Evolutionary conservation across 2,329 filamentous ascomycete species (phyloP), one percentile per base, ranked within the genome.

Genomic region (Aspergillus awamori): DNA sequence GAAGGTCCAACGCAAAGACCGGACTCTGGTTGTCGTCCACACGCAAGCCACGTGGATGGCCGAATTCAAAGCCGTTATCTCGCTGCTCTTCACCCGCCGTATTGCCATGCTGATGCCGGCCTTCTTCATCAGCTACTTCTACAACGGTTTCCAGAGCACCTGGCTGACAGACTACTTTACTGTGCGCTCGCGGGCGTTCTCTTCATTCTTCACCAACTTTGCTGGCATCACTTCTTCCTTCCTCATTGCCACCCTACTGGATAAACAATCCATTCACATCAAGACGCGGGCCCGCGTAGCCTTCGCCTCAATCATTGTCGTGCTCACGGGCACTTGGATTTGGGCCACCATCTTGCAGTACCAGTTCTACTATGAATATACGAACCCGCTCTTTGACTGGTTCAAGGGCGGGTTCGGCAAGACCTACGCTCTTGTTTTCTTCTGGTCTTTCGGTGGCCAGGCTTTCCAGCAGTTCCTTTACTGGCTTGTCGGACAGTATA

Each of bases 111-210:
- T 72, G 1, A 59, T 72, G 4, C 70, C 70, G 0, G 58, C 69
- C 2, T 71, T 72, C 61, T 72, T 72, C 63, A 71, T 71, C 64
- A 72, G 70, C 48, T 71, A 71, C 59, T 72, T 72, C 64, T 72
- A 70, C 62, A 71, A 72, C 56, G 70, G 66, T 33, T 72, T 72
- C 64, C 54, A 65, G 22, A 69, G 67, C 57, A 72, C 70, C 1
- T 72, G 60, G 60, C n/a, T 62, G 36, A 62, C 60, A 5, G 52
- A 13, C 20, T 62, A 62, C 52, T 62, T 62, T 30, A 62, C 60
- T 8, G 60, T 62, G 7, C 60, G 60, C 8, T 43, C 60, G 1
- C 60, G 60, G 26, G 60, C 60, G 1, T 62, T 62, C 56, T 59
- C 56, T 1, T 59, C 60, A 5, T 62, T 62, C 45, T 56, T 62